These are phyloP conservation scores for Saccharomyces hybrid DNA, from an alignment of 1,139 yeast genomes.

Conservation along the genomic window DNA sequence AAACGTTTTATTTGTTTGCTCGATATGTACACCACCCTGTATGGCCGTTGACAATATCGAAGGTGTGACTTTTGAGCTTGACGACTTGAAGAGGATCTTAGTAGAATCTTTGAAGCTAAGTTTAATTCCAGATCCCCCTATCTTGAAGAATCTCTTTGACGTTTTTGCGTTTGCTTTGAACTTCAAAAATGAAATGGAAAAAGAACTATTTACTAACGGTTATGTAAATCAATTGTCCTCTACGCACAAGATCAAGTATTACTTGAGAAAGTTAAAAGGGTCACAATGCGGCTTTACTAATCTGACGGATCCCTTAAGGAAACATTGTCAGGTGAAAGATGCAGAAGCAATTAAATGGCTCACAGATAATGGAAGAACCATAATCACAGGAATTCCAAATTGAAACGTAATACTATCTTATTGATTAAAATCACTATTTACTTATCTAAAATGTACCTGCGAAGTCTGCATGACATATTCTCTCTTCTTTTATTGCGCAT, in stretches of 20 bases:
- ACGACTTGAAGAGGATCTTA: slow-evolving; percentile 32
- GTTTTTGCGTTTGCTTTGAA: slow-evolving; percentile 21
- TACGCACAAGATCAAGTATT: slow-evolving; percentile 33
- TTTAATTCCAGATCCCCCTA: slow-evolving; percentile 38
- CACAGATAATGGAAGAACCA: background rate
- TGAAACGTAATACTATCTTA: background rate
- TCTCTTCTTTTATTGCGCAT: background rate
- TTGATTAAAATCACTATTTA: background rate
- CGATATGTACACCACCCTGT: slow-evolving; percentile 44
- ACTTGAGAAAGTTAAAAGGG: slow-evolving; percentile 42
- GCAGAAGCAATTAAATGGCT: slow-evolving; percentile 5
- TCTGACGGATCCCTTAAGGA: slow-evolving; percentile 30
- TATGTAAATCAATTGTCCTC: slow-evolving; percentile 12
- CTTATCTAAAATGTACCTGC: background rate
- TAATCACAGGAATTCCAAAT: slow-evolving; percentile 13
- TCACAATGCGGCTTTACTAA: slow-evolving; percentile 29
- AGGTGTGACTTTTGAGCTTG: slow-evolving; percentile 32
- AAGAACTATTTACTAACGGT: slow-evolving; percentile 17
- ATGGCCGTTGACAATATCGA: slow-evolving; percentile 32
- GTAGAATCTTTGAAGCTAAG: slow-evolving; percentile 35
- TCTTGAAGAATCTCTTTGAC: slow-evolving; percentile 27
- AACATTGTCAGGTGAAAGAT: slow-evolving; percentile 12
- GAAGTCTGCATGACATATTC: background rate
- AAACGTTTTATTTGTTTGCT: slow-evolving; percentile 52
- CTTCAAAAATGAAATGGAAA: slow-evolving; percentile 24